A percentile compares a stretch with the other conserved stretches of the same genome.
Conservation (phyloP, 148 eudicot species). For the Cornus florida region DNA sequence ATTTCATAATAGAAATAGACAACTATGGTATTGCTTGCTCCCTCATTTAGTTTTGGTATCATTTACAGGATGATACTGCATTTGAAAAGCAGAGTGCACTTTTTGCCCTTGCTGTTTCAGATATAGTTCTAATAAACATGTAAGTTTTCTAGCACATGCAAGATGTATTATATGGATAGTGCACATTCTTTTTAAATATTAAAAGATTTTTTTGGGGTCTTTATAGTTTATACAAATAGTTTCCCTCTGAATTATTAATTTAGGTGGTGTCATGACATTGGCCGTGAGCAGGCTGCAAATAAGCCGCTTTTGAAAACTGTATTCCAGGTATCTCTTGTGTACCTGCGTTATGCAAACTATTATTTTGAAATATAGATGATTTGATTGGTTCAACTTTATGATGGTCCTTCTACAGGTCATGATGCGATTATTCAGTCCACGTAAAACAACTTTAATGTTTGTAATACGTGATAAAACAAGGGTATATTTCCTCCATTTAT, state of each 20-base stretch:
- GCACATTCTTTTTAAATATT: neutral
- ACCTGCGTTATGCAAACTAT: neutral
- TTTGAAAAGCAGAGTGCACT: constrained; percentile 99
- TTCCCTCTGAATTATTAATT: constrained; percentile 15
- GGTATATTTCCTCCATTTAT: constrained; percentile 46
- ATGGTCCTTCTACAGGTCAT: constrained; percentile 61
- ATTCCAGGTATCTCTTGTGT: constrained; percentile 67
- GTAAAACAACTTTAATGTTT: constrained; percentile 97
- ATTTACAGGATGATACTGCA: constrained; percentile 92
- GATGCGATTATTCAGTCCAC: constrained; percentile 99
- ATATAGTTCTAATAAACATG: constrained; percentile 98
- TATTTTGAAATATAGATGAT: constrained; percentile 15
- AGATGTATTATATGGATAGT: neutral
- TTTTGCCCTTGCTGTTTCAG: constrained; percentile 99
- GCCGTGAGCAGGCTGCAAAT: constrained; percentile 99
- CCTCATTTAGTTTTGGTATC: neutral
- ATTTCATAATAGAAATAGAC: neutral
- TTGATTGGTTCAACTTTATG: constrained; percentile 15
- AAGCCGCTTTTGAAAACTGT: constrained; percentile 97
- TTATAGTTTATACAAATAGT: constrained; percentile 10
- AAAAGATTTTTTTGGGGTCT: constrained; percentile 4
- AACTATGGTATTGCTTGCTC: neutral
- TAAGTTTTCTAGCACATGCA: constrained; percentile 35
- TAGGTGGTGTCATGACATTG: constrained; percentile 99
- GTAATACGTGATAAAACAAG: constrained; percentile 98